Evolutionary conservation across 2,329 filamentous ascomycete genomes (phyloP).

Genomic region (Trichoderma koningii): DNA sequence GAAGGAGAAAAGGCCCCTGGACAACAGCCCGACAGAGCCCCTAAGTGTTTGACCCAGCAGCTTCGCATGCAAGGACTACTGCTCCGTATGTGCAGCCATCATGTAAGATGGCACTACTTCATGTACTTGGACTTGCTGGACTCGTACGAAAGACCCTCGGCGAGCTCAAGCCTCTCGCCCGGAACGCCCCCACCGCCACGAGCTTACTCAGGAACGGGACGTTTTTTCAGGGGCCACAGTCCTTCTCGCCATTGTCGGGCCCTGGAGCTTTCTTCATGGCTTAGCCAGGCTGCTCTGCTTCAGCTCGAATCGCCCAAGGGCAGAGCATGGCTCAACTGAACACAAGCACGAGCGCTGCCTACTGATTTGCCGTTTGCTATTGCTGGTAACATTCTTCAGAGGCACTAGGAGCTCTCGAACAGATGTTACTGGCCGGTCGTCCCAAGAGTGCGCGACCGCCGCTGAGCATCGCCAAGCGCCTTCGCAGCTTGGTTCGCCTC

Average conservation of each 20-base stretch:
- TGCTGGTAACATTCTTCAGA: not conserved
- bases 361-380: not conserved
- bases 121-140: not conserved
- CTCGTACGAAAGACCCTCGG: conserved; percentile 18
- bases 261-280: not conserved
- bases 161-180: conserved; percentile 14
- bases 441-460: conserved; percentile 14
- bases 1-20: conserved; percentile 19
- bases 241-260: conserved; percentile 17
- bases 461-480: conserved; percentile 10
- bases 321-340: not conserved
- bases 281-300: not conserved
- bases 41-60: conserved; percentile 24
- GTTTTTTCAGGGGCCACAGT: conserved; percentile 14
- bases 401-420: not conserved
- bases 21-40: conserved; percentile 14
- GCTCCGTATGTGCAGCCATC: not conserved
- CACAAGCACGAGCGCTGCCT: not conserved
- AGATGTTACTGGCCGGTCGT: conserved; percentile 8
- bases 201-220: conserved; percentile 22
- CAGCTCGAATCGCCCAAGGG: not conserved
- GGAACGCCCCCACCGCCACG: conserved; percentile 27
- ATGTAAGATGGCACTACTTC: not conserved
- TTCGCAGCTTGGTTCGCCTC: conserved; percentile 8
- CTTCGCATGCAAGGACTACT: not conserved